Evolutionary conservation across 768 basidiomycete species (phyloP).

Genomic region (Rhizopogon vesiculosus): DNA sequence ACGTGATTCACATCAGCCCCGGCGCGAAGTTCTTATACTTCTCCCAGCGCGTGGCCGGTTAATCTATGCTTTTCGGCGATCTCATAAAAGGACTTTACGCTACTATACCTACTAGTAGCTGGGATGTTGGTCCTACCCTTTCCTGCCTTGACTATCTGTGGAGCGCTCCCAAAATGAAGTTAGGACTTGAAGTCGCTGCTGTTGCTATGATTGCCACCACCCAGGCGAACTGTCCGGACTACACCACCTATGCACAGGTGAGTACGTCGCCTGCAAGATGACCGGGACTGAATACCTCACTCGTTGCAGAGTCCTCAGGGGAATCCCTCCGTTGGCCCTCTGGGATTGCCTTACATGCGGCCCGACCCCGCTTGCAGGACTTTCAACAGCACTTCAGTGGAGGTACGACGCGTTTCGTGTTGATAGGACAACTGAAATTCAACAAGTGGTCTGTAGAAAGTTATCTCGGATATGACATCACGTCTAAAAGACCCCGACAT

Average conservation of each 20-base stretch:
- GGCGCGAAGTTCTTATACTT: neutral
- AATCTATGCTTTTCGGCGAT: slow-evolving; percentile 4
- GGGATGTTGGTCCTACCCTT: slow-evolving; percentile 3
- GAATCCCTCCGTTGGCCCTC: slow-evolving; percentile 51
- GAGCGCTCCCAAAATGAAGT: slow-evolving; percentile 10
- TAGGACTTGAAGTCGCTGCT: slow-evolving; percentile 19
- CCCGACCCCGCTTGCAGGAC: slow-evolving; percentile 67
- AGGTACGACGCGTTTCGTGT: slow-evolving; percentile 36
- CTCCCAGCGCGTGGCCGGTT: neutral
- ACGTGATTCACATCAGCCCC: neutral
- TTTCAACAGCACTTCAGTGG: slow-evolving; percentile 71
- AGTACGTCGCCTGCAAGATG: slow-evolving; percentile 4
- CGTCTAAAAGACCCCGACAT: slow-evolving; percentile 73
- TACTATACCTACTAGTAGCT: neutral
- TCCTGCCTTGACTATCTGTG: slow-evolving; percentile 4
- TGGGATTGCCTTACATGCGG: slow-evolving; percentile 69
- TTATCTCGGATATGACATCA: slow-evolving; percentile 68
- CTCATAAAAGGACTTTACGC: slow-evolving; percentile 6
- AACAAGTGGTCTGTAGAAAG: slow-evolving; percentile 40
- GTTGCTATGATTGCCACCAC: slow-evolving; percentile 16
- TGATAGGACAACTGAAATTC: neutral
- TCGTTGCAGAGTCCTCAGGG: slow-evolving; percentile 51
- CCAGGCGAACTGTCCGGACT: slow-evolving; percentile 52
- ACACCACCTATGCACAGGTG: slow-evolving; percentile 55
- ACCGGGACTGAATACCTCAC: neutral